Evolutionary conservation across 106 monocot species (phyloP).

Genomic region (Phalaenopsis aphrodite): DNA sequence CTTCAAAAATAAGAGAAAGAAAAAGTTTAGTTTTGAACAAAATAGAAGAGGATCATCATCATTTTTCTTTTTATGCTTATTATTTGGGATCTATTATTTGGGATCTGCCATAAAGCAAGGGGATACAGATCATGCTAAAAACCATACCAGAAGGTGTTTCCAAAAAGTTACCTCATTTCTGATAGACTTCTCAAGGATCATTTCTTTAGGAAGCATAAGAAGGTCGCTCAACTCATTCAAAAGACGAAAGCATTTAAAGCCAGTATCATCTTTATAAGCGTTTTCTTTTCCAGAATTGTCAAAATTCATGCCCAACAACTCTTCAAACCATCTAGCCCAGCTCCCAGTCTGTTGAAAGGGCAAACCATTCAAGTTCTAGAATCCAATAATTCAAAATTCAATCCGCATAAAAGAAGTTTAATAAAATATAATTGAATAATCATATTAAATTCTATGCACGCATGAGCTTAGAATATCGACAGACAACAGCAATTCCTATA

Average conservation of each 20-base stretch:
- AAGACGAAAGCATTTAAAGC: slow-evolving; percentile 39
- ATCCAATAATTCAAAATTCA: neutral
- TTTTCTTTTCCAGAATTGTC: slow-evolving; percentile 32
- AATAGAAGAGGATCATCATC: neutral
- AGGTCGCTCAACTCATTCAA: slow-evolving; percentile 80
- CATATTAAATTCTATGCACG: neutral
- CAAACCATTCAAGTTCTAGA: neutral
- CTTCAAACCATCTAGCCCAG: slow-evolving; percentile 75
- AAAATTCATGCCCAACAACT: slow-evolving; percentile 56
- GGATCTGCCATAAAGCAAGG: neutral
- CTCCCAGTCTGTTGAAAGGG: slow-evolving; percentile 54
- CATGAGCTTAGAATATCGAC: neutral
- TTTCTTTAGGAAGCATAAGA: slow-evolving; percentile 91
- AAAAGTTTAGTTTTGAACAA: neutral
- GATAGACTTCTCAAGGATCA: slow-evolving; percentile 58
- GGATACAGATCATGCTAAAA: neutral
- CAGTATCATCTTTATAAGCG: slow-evolving; percentile 14
- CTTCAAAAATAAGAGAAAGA: slow-evolving; percentile 7
- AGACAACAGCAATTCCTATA: neutral
- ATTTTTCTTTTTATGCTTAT: neutral
- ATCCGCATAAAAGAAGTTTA: too few relatives aligned
- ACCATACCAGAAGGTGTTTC: neutral
- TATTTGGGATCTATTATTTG: neutral
- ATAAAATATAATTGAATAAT: neutral
- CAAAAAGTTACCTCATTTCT: slow-evolving; percentile 62